Evolutionary conservation across 805 yeast genomes (phyloP).

Genomic region (Sugiyamaella marilandica): DNA sequence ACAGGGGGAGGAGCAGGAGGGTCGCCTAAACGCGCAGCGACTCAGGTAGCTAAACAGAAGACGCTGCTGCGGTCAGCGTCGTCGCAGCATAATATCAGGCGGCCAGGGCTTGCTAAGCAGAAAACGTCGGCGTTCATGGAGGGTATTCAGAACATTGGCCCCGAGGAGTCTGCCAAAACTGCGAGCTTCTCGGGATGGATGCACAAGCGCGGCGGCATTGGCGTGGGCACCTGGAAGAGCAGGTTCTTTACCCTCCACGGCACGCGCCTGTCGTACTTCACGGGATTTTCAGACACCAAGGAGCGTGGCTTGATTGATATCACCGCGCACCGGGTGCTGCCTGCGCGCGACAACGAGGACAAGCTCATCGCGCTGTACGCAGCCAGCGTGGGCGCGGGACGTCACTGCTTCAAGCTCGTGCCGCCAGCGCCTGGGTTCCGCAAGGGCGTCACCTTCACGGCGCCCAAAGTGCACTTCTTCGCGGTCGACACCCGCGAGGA

Average conservation of each 20-base stretch:
- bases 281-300: constrained; percentile 66
- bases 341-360: constrained; percentile 74
- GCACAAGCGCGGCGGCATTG: constrained; percentile 82
- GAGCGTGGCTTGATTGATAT: constrained; percentile 95
- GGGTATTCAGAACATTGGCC: constrained; percentile 73
- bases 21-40: constrained; percentile 9
- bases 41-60: background rate
- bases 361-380: constrained; percentile 82
- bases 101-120: constrained; percentile 26
- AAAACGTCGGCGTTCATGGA: constrained; percentile 50
- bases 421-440: constrained; percentile 98
- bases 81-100: constrained; percentile 39
- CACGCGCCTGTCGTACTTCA: constrained; percentile 84
- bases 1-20: background rate
- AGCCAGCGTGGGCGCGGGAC: constrained; percentile 90
- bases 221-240: constrained; percentile 88
- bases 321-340: constrained; percentile 87
- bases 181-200: constrained; percentile 91
- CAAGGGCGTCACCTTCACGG: constrained; percentile 93
- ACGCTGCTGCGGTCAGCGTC: constrained; percentile 31
- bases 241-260: constrained; percentile 86
- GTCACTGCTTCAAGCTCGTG: constrained; percentile 77
- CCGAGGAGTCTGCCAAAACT: constrained; percentile 69
- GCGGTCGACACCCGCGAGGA: constrained; percentile 91
- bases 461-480: constrained; percentile 91